phyloP scores from a whole-genome alignment of 75 land plant species.

The Pinus taeda region DNA sequence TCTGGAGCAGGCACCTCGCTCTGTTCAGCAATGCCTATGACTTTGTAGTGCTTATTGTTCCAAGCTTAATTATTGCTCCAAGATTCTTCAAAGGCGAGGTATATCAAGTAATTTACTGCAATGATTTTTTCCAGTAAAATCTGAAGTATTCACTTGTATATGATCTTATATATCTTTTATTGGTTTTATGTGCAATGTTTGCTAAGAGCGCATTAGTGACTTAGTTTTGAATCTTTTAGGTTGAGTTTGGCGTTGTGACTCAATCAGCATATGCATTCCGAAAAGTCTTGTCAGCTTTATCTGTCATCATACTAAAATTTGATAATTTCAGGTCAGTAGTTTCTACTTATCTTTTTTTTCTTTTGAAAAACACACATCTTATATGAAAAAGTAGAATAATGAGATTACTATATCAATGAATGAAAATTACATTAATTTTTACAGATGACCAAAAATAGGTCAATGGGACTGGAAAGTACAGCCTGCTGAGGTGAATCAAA shows the following conservation, averaged over 20 bases:
- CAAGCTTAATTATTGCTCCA: slow-evolving; percentile 50
- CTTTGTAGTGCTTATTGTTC: slow-evolving; percentile 44
- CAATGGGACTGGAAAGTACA: no score
- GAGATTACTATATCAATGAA: no score
- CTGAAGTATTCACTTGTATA: no score
- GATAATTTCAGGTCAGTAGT: slow-evolving; percentile 38
- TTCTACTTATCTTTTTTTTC: no score
- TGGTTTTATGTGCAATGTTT: neutral
- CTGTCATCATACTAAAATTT: slow-evolving; percentile 46
- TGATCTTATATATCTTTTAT: no score
- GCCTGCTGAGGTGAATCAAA: no score
- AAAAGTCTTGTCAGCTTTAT: slow-evolving; percentile 35
- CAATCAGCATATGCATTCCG: slow-evolving; percentile 46
- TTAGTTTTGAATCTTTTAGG: slow-evolving; percentile 16
- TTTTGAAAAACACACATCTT: no score
- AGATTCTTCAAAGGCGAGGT: slow-evolving; percentile 51
- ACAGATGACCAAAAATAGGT: no score
- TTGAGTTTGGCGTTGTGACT: slow-evolving; percentile 51
- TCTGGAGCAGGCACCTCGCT: slow-evolving; percentile 40
- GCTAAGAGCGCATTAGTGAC: slow-evolving; percentile 3
- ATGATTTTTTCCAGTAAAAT: neutral
- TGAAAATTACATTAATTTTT: no score
- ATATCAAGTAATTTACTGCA: neutral
- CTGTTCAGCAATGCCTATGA: slow-evolving; percentile 55
- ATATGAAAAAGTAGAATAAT: no score